These are phyloP conservation scores for Triticum timopheevii DNA, from an alignment of 176 grass and related monocot genomes.

Conservation along the genomic window DNA sequence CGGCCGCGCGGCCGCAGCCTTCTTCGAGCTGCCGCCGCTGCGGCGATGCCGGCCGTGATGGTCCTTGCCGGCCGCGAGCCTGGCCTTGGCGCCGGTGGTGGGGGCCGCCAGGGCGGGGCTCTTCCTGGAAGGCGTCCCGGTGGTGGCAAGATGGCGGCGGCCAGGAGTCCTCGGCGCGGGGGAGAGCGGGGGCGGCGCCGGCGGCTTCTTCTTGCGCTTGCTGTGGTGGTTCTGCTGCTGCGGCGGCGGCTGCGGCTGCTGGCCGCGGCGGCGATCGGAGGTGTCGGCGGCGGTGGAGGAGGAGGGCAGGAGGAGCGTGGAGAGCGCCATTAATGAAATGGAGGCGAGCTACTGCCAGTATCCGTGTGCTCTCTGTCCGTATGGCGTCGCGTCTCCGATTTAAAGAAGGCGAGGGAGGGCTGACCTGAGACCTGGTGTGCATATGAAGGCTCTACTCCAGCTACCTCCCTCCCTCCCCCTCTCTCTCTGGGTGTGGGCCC, in stretches of 20 bases:
- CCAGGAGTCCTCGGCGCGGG: conserved; percentile 6
- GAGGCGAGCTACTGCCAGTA: neutral
- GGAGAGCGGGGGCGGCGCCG: neutral
- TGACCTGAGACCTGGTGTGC: neutral
- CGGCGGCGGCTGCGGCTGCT: conserved; percentile 21
- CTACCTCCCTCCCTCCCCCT: neutral
- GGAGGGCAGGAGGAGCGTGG: conserved; percentile 51
- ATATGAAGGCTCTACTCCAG: neutral
- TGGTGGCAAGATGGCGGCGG: neutral
- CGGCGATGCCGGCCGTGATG: neutral
- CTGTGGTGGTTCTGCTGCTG: conserved; percentile 34
- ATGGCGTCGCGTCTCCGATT: neutral
- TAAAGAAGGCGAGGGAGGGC: conserved; percentile 4
- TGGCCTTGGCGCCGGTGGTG: neutral
- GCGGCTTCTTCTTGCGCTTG: conserved; percentile 63
- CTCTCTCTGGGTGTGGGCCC: neutral
- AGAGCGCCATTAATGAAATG: conserved; percentile 43
- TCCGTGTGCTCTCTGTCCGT: neutral
- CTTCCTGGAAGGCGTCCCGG: conserved; percentile 7
- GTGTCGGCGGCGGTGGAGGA: conserved; percentile 10
- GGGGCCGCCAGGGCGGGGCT: neutral
- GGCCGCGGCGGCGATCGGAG: conserved; percentile 13
- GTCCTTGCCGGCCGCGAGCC: neutral
- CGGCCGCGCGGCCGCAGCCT: neutral
- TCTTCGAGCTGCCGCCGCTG: neutral